phyloP scores from a whole-genome alignment of 1,284 basidiomycete species.

The Vanrija humicola region DNA sequence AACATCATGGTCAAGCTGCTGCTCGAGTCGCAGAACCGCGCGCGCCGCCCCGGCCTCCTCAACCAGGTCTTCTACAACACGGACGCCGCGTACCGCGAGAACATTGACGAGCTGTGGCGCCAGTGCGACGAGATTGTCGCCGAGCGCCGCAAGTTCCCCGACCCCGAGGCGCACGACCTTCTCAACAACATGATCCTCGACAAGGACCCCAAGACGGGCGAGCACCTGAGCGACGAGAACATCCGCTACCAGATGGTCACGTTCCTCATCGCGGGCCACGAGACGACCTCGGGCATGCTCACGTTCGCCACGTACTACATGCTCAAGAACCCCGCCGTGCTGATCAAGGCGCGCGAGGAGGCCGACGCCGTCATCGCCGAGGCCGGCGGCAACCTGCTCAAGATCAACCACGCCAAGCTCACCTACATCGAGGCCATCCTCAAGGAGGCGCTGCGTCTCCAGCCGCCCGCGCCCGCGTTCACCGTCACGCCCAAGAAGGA shows the following conservation, averaged over 20 bases:
- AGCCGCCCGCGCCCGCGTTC: constrained; percentile 49
- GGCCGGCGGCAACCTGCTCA: constrained; percentile 15
- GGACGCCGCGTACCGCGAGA: constrained; percentile 6
- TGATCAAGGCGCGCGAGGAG: constrained; percentile 56
- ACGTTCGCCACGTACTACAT: constrained; percentile 49
- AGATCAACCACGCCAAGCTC: constrained; percentile 43
- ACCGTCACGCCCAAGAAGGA: constrained; percentile 5
- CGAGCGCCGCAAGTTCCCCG: constrained; percentile 9
- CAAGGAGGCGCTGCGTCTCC: constrained; percentile 54
- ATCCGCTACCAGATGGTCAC: constrained; percentile 56
- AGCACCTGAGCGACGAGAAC: constrained; percentile 51
- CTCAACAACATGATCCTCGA: constrained; percentile 54
- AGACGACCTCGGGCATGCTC: constrained; percentile 52
- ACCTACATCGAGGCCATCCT: constrained; percentile 55
- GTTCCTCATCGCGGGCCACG: constrained; percentile 58
- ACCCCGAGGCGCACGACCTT: constrained; percentile 43
- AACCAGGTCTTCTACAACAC: constrained; percentile 1
- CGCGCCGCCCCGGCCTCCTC: constrained; percentile 3
- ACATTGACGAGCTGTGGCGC: constrained; percentile 10
- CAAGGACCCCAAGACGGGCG: constrained; percentile 55
- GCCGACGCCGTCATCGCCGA: constrained; percentile 52
- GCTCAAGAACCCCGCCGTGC: constrained; percentile 53
- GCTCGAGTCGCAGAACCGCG: constrained; percentile 5
- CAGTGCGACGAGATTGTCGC: constrained; percentile 19
- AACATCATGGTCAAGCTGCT: constrained; percentile 23